phyloP scores from a whole-genome alignment of 768 basidiomycete genomes.

The Macrolepiota fuliginosa region DNA sequence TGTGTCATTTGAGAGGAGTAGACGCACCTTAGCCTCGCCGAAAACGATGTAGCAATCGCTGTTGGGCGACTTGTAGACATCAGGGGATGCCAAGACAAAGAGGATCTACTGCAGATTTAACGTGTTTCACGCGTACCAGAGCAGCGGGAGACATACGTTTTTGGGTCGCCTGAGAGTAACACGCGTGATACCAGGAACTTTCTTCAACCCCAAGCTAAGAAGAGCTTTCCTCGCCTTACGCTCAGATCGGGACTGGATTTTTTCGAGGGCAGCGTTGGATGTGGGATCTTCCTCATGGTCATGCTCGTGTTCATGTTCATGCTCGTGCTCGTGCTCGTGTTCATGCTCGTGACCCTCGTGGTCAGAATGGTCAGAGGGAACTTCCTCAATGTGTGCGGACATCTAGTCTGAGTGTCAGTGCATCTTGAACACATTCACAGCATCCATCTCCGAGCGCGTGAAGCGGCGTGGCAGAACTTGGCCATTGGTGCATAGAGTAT shows the following conservation, averaged over 20 bases:
- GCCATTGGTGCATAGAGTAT: slow-evolving; percentile 3
- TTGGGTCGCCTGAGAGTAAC: slow-evolving; percentile 95
- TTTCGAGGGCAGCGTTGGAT: slow-evolving; percentile 81
- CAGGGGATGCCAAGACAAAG: slow-evolving; percentile 89
- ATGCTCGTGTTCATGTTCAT: slow-evolving; percentile 45
- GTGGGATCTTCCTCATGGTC: slow-evolving; percentile 80
- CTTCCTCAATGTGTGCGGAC: slow-evolving; percentile 84
- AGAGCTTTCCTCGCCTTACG: slow-evolving; percentile 95
- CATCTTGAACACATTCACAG: slow-evolving; percentile 25
- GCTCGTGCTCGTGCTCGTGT: slow-evolving; percentile 37
- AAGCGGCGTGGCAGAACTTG: neutral
- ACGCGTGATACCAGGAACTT: slow-evolving; percentile 88
- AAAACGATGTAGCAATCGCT: slow-evolving; percentile 99
- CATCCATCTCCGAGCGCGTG: slow-evolving; percentile 32
- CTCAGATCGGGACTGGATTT: slow-evolving; percentile 92
- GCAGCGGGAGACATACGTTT: slow-evolving; percentile 56
- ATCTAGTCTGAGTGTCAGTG: slow-evolving; percentile 43
- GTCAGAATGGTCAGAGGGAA: slow-evolving; percentile 77
- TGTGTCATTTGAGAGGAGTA: neutral
- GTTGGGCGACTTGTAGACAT: slow-evolving; percentile 97
- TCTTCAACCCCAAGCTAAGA: slow-evolving; percentile 87
- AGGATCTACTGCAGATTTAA: slow-evolving; percentile 53
- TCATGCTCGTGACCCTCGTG: slow-evolving; percentile 42
- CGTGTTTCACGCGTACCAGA: neutral
- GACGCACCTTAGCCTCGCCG: slow-evolving; percentile 86